These are phyloP conservation scores for Penicillium sp. DNA, from an alignment of 2,329 filamentous ascomycete genomes.

Conservation along the genomic window DNA sequence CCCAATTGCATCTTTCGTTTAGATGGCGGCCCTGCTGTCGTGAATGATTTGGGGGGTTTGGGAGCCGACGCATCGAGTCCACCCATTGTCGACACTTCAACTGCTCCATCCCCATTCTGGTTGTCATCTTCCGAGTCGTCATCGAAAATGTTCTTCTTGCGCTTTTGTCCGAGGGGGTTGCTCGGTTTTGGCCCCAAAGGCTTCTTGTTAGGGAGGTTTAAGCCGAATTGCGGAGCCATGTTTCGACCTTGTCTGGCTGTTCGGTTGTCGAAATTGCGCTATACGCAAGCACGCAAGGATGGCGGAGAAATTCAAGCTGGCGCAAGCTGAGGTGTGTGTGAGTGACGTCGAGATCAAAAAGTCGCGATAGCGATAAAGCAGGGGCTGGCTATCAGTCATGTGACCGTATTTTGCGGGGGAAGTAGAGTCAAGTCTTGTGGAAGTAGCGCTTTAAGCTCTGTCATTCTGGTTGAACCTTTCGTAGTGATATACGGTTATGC, in stretches of 20 bases:
- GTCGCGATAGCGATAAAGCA: conserved; percentile 18
- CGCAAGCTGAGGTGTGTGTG: conserved; percentile 1
- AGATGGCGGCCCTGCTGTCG: conserved; percentile 23
- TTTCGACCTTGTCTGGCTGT: background rate
- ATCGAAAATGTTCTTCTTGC: conserved; percentile 49
- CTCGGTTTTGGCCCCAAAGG: conserved; percentile 26
- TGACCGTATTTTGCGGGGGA: conserved; percentile 14
- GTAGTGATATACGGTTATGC: background rate
- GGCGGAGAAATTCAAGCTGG: background rate
- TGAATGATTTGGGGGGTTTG: conserved; percentile 14
- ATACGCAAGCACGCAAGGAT: background rate
- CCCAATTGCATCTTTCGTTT: conserved; percentile 37
- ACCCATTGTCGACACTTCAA: conserved; percentile 41
- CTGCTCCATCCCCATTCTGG: conserved; percentile 18
- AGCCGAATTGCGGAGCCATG: conserved; percentile 40
- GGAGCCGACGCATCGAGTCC: conserved; percentile 29
- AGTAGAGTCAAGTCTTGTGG: background rate
- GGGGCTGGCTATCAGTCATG: conserved; percentile 18
- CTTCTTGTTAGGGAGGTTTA: conserved; percentile 43
- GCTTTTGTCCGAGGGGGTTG: conserved; percentile 40
- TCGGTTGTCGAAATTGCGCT: background rate
- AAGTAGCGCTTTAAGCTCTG: background rate
- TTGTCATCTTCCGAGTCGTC: conserved; percentile 42
- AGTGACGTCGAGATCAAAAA: conserved; percentile 10
- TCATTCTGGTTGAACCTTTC: background rate